Percentiles rank a stretch among this genome's conserved stretches.
Conservation (phyloP, 129 eudicot genomes). For the Centaurea solstitialis region DNA sequence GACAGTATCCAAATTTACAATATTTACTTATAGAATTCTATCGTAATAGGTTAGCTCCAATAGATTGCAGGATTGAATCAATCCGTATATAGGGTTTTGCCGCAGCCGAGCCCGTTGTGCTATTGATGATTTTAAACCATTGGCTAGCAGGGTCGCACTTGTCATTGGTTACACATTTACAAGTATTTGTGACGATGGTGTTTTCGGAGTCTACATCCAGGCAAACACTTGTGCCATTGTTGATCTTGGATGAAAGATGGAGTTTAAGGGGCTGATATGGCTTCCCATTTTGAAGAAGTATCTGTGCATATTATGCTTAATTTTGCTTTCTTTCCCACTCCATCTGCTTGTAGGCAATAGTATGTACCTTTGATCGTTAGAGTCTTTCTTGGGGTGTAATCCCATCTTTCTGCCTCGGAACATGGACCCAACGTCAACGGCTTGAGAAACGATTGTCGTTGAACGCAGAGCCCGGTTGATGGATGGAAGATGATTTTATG, state of each 20-base stretch:
- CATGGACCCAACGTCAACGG: conserved; percentile 71
- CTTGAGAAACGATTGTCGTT: conserved; percentile 31
- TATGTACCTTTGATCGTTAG: conserved; percentile 65
- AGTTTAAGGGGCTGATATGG: conserved; percentile 74
- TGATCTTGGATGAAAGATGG: conserved; percentile 69
- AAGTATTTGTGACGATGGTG: conserved; percentile 47
- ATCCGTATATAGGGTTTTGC: neutral
- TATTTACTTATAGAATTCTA: neutral
- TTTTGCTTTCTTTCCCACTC: conserved; percentile 50
- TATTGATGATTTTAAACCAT: conserved; percentile 80
- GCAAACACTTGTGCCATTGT: conserved; percentile 58
- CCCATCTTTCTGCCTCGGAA: conserved; percentile 62
- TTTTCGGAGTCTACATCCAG: conserved; percentile 65
- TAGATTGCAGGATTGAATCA: conserved; percentile 17
- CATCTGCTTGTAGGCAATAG: conserved; percentile 66
- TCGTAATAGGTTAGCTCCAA: conserved; percentile 22
- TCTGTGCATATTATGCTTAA: conserved; percentile 49
- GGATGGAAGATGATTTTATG: conserved; percentile 82
- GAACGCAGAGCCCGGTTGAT: conserved; percentile 71
- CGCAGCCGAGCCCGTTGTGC: conserved; percentile 37
- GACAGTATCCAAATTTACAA: conserved; percentile 6
- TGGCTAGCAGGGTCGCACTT: conserved; percentile 87
- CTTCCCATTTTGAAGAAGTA: conserved; percentile 63
- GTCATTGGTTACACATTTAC: conserved; percentile 64
- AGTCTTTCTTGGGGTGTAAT: conserved; percentile 55